These are phyloP conservation scores for Ogataea nakhonphanomensis DNA, from an alignment of 805 yeast genomes.

Conservation along the genomic window DNA sequence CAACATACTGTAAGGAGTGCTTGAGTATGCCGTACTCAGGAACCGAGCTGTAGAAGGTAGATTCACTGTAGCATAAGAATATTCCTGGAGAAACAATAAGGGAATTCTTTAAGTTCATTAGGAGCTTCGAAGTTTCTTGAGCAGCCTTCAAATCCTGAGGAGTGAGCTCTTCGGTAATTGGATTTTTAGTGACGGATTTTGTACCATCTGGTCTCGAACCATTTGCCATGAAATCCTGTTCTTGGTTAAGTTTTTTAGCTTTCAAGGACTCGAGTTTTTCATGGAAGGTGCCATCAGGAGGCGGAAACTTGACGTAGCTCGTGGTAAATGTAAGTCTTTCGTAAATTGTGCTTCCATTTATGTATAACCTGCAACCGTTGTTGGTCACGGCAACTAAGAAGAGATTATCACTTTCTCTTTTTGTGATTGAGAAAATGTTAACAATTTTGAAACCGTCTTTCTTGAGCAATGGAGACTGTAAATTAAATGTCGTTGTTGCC, in stretches of 20 bases:
- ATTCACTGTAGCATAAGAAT: slow-evolving; percentile 59
- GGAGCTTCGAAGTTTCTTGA: slow-evolving; percentile 51
- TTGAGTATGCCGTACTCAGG: slow-evolving; percentile 85
- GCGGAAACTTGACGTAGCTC: slow-evolving; percentile 43
- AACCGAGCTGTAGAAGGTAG: slow-evolving; percentile 61
- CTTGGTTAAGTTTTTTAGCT: slow-evolving; percentile 37
- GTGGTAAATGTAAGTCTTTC: slow-evolving; percentile 35
- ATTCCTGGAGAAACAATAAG: slow-evolving; percentile 82
- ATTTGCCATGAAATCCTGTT: slow-evolving; percentile 25
- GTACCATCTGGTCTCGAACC: slow-evolving; percentile 7
- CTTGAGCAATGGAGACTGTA: slow-evolving; percentile 44
- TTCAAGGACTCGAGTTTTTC: slow-evolving; percentile 33
- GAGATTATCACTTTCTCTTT: slow-evolving; percentile 61
- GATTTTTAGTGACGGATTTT: slow-evolving; percentile 26
- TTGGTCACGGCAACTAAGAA: slow-evolving; percentile 76
- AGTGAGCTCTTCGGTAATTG: slow-evolving; percentile 27
- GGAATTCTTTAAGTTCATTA: slow-evolving; percentile 55
- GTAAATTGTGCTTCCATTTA: slow-evolving; percentile 46
- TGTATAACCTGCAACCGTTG: slow-evolving; percentile 76
- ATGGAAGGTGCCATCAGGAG: slow-evolving; percentile 33
- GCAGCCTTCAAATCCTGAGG: slow-evolving; percentile 44
- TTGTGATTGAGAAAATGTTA: slow-evolving; percentile 58
- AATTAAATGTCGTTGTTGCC: slow-evolving; percentile 36
- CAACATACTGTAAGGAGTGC: slow-evolving; percentile 65
- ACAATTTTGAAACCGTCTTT: slow-evolving; percentile 58